Evolutionary conservation across 1,284 basidiomycete genomes (phyloP).

Genomic region (Cutaneotrichosporon dermatis): DNA sequence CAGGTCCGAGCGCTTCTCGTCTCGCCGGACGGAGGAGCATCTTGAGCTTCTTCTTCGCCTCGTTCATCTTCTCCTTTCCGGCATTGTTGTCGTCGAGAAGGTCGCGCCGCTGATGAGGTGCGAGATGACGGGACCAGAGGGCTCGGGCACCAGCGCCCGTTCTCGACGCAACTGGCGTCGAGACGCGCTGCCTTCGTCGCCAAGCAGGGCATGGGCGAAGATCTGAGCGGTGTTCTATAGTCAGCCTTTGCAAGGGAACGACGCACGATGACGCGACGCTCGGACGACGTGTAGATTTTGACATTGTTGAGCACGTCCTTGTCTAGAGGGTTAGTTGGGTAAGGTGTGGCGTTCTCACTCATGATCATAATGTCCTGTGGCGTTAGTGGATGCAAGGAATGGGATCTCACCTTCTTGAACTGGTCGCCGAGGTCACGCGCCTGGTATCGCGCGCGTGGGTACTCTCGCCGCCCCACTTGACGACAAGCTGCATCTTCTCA

Average conservation of each 20-base stretch:
- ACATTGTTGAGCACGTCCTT: constrained; percentile 86
- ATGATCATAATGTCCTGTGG: constrained; percentile 76
- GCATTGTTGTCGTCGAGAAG: constrained; percentile 98
- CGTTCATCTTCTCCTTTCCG: constrained; percentile 91
- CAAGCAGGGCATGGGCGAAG: constrained; percentile 82
- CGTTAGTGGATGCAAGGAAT: too few species aligned
- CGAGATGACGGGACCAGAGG: constrained; percentile 45
- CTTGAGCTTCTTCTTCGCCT: constrained; percentile 93
- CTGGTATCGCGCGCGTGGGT: constrained; percentile 97
- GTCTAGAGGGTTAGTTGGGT: constrained; percentile 52
- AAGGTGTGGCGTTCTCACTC: constrained; percentile 58
- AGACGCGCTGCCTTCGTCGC: constrained; percentile 47
- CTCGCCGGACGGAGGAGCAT: constrained; percentile 87
- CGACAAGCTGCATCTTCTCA: constrained; percentile 88
- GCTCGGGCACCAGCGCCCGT: constrained; percentile 7
- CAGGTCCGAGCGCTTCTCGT: constrained; percentile 87
- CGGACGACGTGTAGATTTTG: constrained; percentile 95
- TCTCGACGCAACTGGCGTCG: constrained; percentile 16
- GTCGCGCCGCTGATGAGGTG: constrained; percentile 80
- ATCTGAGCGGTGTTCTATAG: constrained; percentile 83
- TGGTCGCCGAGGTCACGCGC: constrained; percentile 93
- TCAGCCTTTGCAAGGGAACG: neutral
- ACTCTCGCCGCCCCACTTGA: constrained; percentile 99
- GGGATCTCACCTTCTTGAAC: constrained; percentile 66
- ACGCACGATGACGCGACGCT: constrained; percentile 75